Conservation (phyloP, 345 rosid genomes). For the Pistacia atlantica region DNA sequence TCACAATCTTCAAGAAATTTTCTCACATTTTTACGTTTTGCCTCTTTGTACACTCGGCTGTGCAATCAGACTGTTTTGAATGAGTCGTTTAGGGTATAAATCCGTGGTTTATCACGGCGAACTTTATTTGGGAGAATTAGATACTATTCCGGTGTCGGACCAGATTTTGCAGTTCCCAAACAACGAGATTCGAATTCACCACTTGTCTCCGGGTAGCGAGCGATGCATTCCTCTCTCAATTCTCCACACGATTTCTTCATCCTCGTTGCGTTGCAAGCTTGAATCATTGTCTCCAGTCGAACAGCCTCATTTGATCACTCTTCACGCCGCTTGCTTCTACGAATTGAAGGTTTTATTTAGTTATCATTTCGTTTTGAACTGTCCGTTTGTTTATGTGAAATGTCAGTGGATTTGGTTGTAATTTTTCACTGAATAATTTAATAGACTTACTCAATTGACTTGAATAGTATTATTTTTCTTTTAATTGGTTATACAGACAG, state of each 20-base stretch:
- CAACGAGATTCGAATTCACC: slow-evolving; percentile 91
- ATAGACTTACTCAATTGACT: not conserved
- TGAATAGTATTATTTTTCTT: not conserved
- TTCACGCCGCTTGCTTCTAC: slow-evolving; percentile 87
- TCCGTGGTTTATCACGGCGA: slow-evolving; percentile 85
- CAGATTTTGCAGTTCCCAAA: slow-evolving; percentile 74
- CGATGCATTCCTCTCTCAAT: slow-evolving; percentile 93
- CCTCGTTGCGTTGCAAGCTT: slow-evolving; percentile 86
- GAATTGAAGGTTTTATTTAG: slow-evolving; percentile 65
- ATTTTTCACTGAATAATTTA: not conserved
- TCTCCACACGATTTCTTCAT: slow-evolving; percentile 83
- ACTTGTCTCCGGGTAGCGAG: slow-evolving; percentile 66
- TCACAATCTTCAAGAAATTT: slow-evolving; percentile 14
- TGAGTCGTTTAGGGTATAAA: slow-evolving; percentile 87
- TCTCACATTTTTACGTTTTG: slow-evolving; percentile 29
- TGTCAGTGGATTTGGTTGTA: not conserved
- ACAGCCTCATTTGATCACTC: slow-evolving; percentile 67
- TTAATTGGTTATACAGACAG: slow-evolving; percentile 55
- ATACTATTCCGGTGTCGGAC: slow-evolving; percentile 52
- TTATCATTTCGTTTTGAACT: not conserved
- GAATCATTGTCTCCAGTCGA: slow-evolving; percentile 66
- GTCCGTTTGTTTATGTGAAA: not conserved
- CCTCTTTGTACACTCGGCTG: not conserved
- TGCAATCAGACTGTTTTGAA: slow-evolving; percentile 21
- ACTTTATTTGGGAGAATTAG: slow-evolving; percentile 76